Percentiles rank a stretch among this genome's conserved stretches.
phyloP scores from a whole-genome alignment of 208 protist species.

The Leishmania major region DNA sequence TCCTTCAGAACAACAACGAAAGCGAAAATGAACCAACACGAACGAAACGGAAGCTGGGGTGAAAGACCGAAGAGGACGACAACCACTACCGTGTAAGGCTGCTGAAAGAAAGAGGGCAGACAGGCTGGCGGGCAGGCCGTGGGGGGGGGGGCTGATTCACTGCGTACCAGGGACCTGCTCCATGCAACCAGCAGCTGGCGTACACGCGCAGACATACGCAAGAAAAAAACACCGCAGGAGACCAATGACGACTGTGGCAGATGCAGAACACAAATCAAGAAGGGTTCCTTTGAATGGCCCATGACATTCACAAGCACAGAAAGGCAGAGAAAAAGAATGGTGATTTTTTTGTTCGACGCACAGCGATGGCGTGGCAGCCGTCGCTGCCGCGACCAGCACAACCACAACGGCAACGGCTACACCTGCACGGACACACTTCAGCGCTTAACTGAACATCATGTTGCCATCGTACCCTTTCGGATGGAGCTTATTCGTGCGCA shows the following conservation, averaged over 20 bases:
- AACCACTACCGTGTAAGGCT: background rate
- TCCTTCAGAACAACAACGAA: background rate
- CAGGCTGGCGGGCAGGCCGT: too few relatives aligned
- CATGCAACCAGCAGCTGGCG: background rate
- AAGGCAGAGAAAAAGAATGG: background rate
- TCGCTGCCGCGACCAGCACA: background rate
- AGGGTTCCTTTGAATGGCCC: background rate
- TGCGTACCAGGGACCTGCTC: background rate
- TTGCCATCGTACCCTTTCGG: slow-evolving; percentile 92
- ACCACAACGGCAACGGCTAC: background rate
- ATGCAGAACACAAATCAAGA: background rate
- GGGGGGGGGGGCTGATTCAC: background rate
- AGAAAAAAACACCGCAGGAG: background rate
- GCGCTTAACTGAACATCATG: slow-evolving; percentile 48
- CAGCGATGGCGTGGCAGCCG: background rate
- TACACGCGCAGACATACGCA: background rate
- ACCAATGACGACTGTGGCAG: background rate
- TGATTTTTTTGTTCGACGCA: background rate
- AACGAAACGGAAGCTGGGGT: background rate
- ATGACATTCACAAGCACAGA: too few relatives aligned
- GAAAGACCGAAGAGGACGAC: background rate
- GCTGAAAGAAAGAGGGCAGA: background rate
- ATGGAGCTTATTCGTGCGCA: slow-evolving; percentile 87
- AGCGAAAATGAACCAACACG: background rate
- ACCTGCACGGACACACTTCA: background rate